phyloP scores from a whole-genome alignment of 2,329 filamentous ascomycete genomes.

The Furcasterigmium furcatum region DNA sequence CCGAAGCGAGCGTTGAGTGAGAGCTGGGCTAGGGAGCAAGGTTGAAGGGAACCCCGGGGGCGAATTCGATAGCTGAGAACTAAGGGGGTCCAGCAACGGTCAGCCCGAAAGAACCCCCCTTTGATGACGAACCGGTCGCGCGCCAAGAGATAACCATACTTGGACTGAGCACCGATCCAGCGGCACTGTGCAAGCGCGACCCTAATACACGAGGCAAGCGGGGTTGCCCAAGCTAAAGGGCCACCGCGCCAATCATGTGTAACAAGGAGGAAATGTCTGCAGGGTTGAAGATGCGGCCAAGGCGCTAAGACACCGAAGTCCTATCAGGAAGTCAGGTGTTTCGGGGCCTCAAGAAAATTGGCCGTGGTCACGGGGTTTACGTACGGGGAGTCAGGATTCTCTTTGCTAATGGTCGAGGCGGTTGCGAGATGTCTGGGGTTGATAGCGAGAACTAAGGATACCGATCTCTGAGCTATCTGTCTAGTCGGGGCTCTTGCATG shows the following conservation, averaged over 20 bases:
- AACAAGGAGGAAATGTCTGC: not conserved
- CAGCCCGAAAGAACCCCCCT: not conserved
- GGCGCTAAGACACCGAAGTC: not conserved
- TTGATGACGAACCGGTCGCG: not conserved
- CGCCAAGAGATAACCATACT: constrained; percentile 4
- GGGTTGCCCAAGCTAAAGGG: not conserved
- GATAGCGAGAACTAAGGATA: too few species aligned
- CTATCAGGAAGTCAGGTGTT: not conserved
- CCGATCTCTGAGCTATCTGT: too few species aligned
- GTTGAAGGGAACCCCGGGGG: too few species aligned
- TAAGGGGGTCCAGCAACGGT: too few species aligned
- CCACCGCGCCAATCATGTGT: not conserved
- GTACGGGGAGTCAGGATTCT: constrained; percentile 1
- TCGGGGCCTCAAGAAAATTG: not conserved
- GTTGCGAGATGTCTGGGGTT: too few species aligned
- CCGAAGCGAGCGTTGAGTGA: too few species aligned
- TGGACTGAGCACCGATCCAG: constrained; percentile 1
- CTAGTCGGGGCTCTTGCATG: too few species aligned
- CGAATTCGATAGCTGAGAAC: too few species aligned
- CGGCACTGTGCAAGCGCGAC: constrained; percentile 3
- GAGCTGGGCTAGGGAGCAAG: too few species aligned
- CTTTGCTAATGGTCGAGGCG: not conserved
- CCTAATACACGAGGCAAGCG: constrained; percentile 2
- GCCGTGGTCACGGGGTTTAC: constrained; percentile 3
- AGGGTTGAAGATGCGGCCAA: not conserved